These are phyloP conservation scores for Silybum marianum DNA, from an alignment of 129 eudicot species.

Conservation along the genomic window DNA sequence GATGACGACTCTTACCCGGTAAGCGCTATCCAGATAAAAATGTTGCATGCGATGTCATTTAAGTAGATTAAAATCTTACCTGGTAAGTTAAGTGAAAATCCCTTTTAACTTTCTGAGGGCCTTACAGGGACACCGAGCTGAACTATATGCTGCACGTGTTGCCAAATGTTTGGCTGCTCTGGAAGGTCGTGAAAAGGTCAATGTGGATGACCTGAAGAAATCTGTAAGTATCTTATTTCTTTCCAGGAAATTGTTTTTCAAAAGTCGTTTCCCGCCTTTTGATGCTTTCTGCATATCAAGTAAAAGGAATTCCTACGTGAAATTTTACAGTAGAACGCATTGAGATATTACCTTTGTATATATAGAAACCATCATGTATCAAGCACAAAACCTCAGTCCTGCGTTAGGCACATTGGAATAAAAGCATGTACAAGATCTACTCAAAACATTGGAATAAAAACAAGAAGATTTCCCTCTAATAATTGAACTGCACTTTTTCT, in stretches of 20 bases:
- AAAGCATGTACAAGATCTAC: background rate
- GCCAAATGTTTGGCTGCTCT: conserved; percentile 95
- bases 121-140: conserved; percentile 97
- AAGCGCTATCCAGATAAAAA: too few species aligned
- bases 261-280: background rate
- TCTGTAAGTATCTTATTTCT: conserved; percentile 60
- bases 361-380: background rate
- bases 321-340: background rate
- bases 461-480: background rate
- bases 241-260: background rate
- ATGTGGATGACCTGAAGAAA: conserved; percentile 96
- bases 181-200: conserved; percentile 97
- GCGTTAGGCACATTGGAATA: background rate
- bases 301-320: background rate
- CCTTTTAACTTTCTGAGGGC: background rate
- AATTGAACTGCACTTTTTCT: background rate
- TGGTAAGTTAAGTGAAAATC: background rate
- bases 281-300: conserved; percentile 12
- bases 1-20: too few species aligned
- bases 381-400: background rate
- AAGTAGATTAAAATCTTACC: too few species aligned
- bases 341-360: background rate
- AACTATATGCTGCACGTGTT: conserved; percentile 96
- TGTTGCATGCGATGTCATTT: too few species aligned
- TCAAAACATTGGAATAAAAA: background rate